Base-by-base conservation (phyloP, 768 basidiomycete species). In the Mrakia blollopis region DNA sequence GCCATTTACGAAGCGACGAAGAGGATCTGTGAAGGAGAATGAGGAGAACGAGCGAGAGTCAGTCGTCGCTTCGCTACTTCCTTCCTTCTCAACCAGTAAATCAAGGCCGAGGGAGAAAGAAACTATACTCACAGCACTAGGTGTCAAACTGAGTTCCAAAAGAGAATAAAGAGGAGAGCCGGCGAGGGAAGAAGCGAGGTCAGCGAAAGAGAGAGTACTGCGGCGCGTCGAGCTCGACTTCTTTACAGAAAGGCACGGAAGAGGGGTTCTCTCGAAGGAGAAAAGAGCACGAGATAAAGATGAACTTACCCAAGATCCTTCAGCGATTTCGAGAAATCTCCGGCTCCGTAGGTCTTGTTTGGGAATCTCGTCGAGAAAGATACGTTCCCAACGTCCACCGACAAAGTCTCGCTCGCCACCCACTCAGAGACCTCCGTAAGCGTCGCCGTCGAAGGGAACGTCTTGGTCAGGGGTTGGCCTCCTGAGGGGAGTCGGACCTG, bases 341-440 rank as follows among this genome's bases (percentile, higher is more conserved):
- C 84, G 5, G 83, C 85, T 32, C 88, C 82, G 82, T 92, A 97
- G 30, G 87, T 87, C 89, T 94, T 95, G 84, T 93, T 94, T 18
- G 94, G 94, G 86, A 95, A 96, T 52, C 91, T 89, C 79, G 90
- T 89, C 0, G 91, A 86, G 78, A 97, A 87, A 0, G 87, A 87
- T 50, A 96, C 89, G 0, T 90, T 91, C 44, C 93, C 92, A 21
- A 91, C 91, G 80, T 90, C 88, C 30, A 93, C 88, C 2, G 83
- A 80, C 44, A 91, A 81, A 35, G 86, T 87, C 83, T 96, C 93
- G 0, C 88, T 88, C 6, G 93, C 94, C 44, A 96, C 83, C 82
- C 86, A 95, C 84, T 96, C 93, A 30, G 94, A 93, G 0, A 96
- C 93, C 80, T 91, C 91, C 0, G 87, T 87, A 67, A 97, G 86